A percentile compares a stretch with the other conserved stretches of the same genome.
Conservation (phyloP, 1,284 basidiomycete genomes). For the Mrakiaceae sp. region DNA sequence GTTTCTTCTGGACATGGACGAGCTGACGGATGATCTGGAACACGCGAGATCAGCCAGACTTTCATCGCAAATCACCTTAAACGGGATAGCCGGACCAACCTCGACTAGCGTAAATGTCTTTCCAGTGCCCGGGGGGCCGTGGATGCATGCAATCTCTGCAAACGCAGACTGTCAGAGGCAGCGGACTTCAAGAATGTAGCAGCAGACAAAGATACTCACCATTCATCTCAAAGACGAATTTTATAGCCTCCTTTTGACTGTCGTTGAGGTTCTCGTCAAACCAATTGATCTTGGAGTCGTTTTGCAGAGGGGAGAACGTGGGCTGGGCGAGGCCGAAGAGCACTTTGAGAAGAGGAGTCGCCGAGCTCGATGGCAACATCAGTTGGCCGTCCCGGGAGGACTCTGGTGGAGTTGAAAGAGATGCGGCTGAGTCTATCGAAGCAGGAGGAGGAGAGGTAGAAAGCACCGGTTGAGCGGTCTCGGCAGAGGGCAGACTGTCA, state of each 20-base stretch:
- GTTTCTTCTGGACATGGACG: conserved; percentile 33
- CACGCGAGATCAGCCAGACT: conserved; percentile 30
- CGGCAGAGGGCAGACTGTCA: no score
- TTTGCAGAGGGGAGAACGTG: conserved; percentile 31
- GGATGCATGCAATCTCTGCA: conserved; percentile 71
- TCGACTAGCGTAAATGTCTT: conserved; percentile 89
- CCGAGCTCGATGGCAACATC: no score
- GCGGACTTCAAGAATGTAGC: not conserved
- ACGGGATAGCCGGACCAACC: conserved; percentile 36
- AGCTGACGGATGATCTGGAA: conserved; percentile 36
- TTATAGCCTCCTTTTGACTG: conserved; percentile 71
- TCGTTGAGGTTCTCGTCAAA: conserved; percentile 67
- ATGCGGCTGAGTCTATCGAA: not conserved
- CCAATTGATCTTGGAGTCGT: conserved; percentile 45
- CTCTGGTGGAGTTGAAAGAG: no score
- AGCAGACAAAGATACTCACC: not conserved
- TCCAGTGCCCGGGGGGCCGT: conserved; percentile 87
- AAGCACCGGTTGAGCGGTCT: no score
- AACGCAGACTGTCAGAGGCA: not conserved
- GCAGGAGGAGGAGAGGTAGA: not conserved
- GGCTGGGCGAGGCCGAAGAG: conserved; percentile 29
- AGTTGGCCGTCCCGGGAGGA: no score
- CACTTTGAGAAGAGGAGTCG: conserved; percentile 26
- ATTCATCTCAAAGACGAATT: conserved; percentile 53
- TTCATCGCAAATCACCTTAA: conserved; percentile 14